phyloP scores from a whole-genome alignment of 164 flowering plant species.

The Protea cynaroides region DNA sequence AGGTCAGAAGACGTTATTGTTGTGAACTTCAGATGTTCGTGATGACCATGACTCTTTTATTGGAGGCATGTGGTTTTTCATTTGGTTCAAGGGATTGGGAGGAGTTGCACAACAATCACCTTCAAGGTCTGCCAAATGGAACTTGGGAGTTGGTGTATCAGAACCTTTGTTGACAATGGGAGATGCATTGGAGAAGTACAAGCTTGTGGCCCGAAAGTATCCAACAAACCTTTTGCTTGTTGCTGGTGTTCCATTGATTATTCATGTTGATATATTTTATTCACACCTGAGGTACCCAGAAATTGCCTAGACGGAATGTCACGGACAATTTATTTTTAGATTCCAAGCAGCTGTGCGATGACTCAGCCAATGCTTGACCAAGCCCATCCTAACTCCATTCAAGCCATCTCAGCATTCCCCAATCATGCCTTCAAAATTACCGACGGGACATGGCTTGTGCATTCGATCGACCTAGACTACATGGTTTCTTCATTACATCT shows the following conservation, averaged over 20 bases:
- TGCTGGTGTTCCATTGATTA: background rate
- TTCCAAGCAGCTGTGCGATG: too few species aligned
- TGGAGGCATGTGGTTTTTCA: conserved; percentile 3
- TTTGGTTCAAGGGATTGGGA: conserved; percentile 46
- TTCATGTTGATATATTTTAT: background rate
- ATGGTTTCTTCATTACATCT: too few species aligned
- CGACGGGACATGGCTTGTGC: too few species aligned
- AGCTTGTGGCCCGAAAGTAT: conserved; percentile 66
- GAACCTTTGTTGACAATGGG: conserved; percentile 68
- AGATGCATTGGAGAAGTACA: conserved; percentile 87
- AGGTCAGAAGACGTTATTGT: conserved; percentile 28
- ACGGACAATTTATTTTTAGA: too few species aligned
- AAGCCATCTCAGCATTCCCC: too few species aligned
- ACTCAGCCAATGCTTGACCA: too few species aligned
- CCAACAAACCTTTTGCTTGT: background rate
- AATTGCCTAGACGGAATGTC: too few species aligned
- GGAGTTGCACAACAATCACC: conserved; percentile 37
- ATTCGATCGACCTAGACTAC: too few species aligned
- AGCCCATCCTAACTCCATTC: too few species aligned
- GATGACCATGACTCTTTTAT: background rate
- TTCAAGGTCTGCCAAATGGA: conserved; percentile 42
- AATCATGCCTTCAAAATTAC: too few species aligned
- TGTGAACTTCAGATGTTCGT: background rate
- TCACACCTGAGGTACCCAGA: too few species aligned
- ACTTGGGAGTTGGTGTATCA: conserved; percentile 37